Evolutionary conservation across 306 rosid species (phyloP), one percentile per base, ranked within the genome.

Genomic region (Pterocarpus santalinus): DNA sequence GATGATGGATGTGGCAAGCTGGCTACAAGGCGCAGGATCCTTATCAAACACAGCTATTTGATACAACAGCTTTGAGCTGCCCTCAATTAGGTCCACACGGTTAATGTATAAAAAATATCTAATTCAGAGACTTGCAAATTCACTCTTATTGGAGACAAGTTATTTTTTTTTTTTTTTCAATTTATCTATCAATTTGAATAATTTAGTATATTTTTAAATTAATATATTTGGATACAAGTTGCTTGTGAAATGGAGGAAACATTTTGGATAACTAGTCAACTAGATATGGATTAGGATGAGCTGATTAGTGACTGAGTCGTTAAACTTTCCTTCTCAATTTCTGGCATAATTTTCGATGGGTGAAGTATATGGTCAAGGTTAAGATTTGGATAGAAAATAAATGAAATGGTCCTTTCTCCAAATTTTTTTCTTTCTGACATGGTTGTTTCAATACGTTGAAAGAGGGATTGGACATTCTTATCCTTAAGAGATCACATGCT

Each of bases 81-180:
- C 11, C 46, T 60, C 0, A 8, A 28, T 16, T 72, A 72, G 67
- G 79, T 51, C 73, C 79, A 63, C 73, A 51, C 72, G n/a, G 57
- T 39, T 78, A 68, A 16, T 43, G 5, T 9, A 12, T 52, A 5
- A 34, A 63, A 43, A 43, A 6, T 43, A 43, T 43, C 47, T 5
- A 22, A 9, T 68, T 2, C 30, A 69, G 3, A 13, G 56, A 12
- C 44, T 52, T 69, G 12, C 39, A 36, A 36, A 28, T 61, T 71
- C 72, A 35, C 34, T 46, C 60, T 0, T 32, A 2, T 61, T 5
- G 28, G 4, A 63, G 34, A 61, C 46, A 38, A 22, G 28, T 22
- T 22, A 22, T 22, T 22, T 22, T 22, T 22, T 22, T 22, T 22
- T 0, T 22, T 22, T 22, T 22, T n/a, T n/a, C n/a, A 22, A 22